phyloP scores from a whole-genome alignment of 176 grass and related monocot genomes.

The Metroxylon sagu region DNA sequence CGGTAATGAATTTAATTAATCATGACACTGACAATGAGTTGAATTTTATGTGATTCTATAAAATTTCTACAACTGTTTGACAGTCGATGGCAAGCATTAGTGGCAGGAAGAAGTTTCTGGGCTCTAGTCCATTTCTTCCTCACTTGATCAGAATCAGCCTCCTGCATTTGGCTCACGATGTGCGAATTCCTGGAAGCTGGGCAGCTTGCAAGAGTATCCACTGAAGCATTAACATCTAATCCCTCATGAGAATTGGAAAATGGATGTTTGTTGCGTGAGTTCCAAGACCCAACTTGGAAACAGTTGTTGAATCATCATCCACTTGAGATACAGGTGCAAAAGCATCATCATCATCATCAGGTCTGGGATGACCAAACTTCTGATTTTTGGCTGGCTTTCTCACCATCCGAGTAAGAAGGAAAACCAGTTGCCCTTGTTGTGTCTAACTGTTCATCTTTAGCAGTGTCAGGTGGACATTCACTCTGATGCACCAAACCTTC shows the following conservation, averaged over 20 bases:
- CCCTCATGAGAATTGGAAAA: constrained; percentile 56
- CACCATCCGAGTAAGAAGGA: neutral
- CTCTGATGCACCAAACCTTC: constrained; percentile 26
- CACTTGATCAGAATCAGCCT: neutral
- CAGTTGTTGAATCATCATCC: neutral
- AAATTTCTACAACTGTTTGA: neutral
- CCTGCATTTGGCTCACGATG: constrained; percentile 36
- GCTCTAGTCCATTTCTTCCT: constrained; percentile 35
- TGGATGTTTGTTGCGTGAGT: constrained; percentile 26
- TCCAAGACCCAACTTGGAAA: constrained; percentile 26
- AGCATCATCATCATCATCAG: neutral
- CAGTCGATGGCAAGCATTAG: constrained; percentile 12
- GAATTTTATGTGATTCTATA: too few relatives aligned
- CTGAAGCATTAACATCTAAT: constrained; percentile 60
- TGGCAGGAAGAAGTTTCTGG: constrained; percentile 23
- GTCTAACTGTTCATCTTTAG: too few relatives aligned
- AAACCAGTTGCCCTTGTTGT: neutral
- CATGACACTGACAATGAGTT: too few relatives aligned
- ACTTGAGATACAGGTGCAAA: neutral
- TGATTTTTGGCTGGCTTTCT: constrained; percentile 1
- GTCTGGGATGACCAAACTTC: neutral
- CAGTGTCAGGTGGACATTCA: neutral
- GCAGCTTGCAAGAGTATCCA: constrained; percentile 61
- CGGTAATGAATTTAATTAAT: too few relatives aligned
- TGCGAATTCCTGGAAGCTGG: constrained; percentile 75